Evolutionary conservation across 148 eudicot species (phyloP).

Genomic region (Diospyros lotus): DNA sequence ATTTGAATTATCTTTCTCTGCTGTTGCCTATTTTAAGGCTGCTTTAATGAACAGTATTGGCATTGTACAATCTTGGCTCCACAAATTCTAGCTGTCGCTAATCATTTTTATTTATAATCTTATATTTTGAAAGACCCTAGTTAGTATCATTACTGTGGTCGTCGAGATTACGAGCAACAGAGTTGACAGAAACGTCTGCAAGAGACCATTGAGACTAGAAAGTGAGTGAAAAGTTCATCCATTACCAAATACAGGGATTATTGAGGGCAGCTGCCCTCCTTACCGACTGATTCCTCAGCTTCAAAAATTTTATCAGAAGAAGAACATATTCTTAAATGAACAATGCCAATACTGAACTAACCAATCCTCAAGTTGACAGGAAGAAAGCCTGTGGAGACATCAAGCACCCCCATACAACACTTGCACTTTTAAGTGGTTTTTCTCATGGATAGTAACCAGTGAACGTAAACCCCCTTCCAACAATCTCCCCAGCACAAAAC

Average conservation of each 20-base stretch:
- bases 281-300: not conserved
- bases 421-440: not conserved
- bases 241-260: conserved; percentile 4
- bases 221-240: not conserved
- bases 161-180: too few species aligned
- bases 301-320: conserved; percentile 2
- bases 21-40: too few species aligned
- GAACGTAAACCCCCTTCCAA: conserved; percentile 49
- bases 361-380: conserved; percentile 6
- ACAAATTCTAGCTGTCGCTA: too few species aligned
- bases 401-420: not conserved
- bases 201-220: too few species aligned
- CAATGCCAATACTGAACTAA: not conserved
- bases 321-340: conserved; percentile 12
- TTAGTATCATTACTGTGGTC: too few species aligned
- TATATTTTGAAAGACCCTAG: too few species aligned
- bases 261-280: not conserved
- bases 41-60: too few species aligned
- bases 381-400: conserved; percentile 1
- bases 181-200: too few species aligned
- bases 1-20: too few species aligned
- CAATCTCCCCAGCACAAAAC: conserved; percentile 59
- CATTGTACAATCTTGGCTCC: too few species aligned
- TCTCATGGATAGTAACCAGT: conserved; percentile 43
- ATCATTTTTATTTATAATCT: too few species aligned